phyloP scores from a whole-genome alignment of 192 early-diverging fungal species.

The Backusella tarrabulga region DNA sequence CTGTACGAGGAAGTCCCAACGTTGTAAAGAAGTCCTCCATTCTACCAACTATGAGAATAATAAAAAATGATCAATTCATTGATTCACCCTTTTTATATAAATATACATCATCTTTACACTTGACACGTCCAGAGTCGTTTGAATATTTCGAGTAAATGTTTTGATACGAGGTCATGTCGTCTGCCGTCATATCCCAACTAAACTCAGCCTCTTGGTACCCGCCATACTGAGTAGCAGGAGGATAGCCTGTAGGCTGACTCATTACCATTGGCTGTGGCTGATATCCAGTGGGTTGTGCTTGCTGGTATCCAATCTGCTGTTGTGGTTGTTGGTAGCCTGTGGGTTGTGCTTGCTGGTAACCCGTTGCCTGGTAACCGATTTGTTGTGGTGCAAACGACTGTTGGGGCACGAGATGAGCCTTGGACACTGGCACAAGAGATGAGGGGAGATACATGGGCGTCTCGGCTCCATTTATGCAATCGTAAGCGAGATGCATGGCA shows the following conservation, averaged over 20 bases:
- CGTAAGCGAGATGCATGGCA: slow-evolving; percentile 76
- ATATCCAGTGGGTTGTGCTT: slow-evolving; percentile 41
- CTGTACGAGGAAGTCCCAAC: slow-evolving; percentile 50
- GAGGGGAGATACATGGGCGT: slow-evolving; percentile 62
- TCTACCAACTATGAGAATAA: slow-evolving; percentile 41
- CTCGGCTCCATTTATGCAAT: slow-evolving; percentile 53
- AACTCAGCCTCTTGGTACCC: slow-evolving; percentile 41
- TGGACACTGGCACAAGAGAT: slow-evolving; percentile 64
- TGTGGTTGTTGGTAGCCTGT: neutral
- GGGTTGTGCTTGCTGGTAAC: slow-evolving; percentile 31
- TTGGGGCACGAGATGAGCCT: slow-evolving; percentile 48
- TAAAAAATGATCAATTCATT: neutral
- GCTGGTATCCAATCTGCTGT: slow-evolving; percentile 28
- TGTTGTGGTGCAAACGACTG: slow-evolving; percentile 15
- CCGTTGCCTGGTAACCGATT: slow-evolving; percentile 36
- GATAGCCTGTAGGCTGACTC: slow-evolving; percentile 23
- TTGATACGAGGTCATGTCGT: slow-evolving; percentile 56
- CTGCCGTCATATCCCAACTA: slow-evolving; percentile 64
- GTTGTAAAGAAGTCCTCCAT: slow-evolving; percentile 57
- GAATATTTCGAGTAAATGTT: slow-evolving; percentile 53
- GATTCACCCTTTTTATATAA: neutral
- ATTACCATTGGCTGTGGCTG: slow-evolving; percentile 8
- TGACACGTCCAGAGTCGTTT: slow-evolving; percentile 47
- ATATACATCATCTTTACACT: slow-evolving; percentile 26
- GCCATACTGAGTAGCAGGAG: slow-evolving; percentile 5